Evolutionary conservation across 768 basidiomycete genomes (phyloP).

Genomic region (Pisolithus sp.): DNA sequence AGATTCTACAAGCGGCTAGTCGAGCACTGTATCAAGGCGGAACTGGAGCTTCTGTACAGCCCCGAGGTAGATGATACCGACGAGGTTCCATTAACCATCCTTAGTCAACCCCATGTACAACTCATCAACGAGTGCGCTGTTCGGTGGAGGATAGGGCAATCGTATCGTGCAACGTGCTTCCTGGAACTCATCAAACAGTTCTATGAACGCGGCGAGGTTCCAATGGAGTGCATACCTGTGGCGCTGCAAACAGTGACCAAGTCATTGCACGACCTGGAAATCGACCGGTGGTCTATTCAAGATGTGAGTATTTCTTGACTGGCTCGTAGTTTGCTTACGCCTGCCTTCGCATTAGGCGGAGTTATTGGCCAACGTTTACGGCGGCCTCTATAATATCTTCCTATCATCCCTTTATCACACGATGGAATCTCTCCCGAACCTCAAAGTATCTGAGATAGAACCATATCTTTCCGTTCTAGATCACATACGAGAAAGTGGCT

Average conservation of each 20-base stretch:
- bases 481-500: constrained; percentile 58
- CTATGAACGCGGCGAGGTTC: constrained; percentile 86
- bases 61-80: constrained; percentile 91
- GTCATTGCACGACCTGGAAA: constrained; percentile 60
- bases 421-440: constrained; percentile 67
- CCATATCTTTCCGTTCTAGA: constrained; percentile 65
- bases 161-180: constrained; percentile 75
- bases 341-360: constrained; percentile 44
- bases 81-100: constrained; percentile 89
- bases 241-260: constrained; percentile 71
- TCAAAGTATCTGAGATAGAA: constrained; percentile 66
- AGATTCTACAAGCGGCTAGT: constrained; percentile 81
- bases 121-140: constrained; percentile 83
- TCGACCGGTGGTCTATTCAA: constrained; percentile 70
- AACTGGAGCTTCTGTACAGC: constrained; percentile 85
- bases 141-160: constrained; percentile 82
- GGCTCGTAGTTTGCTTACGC: neutral
- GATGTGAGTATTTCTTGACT: constrained; percentile 55
- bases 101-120: constrained; percentile 72
- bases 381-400: constrained; percentile 78
- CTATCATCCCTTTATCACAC: constrained; percentile 78
- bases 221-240: constrained; percentile 91
- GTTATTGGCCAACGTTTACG: constrained; percentile 61
- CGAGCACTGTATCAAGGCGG: constrained; percentile 73
- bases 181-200: constrained; percentile 80